Conservation (phyloP, 495 filamentous ascomycete species). For the Bathelium albidoporum region DNA sequence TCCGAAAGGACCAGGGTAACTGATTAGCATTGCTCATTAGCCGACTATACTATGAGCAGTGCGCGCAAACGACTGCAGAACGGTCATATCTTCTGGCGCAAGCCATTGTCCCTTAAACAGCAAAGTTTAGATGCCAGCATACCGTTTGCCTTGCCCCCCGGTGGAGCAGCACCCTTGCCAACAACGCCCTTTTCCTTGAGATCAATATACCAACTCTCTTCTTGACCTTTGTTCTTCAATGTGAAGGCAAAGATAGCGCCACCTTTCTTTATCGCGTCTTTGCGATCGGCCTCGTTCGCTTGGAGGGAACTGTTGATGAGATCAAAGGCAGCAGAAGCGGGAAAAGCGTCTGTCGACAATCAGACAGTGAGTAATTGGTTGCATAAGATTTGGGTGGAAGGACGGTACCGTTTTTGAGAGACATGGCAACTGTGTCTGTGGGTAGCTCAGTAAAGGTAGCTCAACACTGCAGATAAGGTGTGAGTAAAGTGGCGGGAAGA, state of each 20-base stretch:
- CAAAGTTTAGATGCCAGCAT: constrained; percentile 19
- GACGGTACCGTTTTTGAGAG: constrained; percentile 68
- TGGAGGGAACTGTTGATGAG: constrained; percentile 66
- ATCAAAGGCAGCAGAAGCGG: constrained; percentile 86
- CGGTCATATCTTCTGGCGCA: background rate
- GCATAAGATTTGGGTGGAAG: constrained; percentile 1
- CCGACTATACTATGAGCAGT: background rate
- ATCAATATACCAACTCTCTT: constrained; percentile 86
- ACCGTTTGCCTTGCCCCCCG: constrained; percentile 74
- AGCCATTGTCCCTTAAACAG: background rate
- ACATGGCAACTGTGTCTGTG: constrained; percentile 44
- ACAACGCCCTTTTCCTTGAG: constrained; percentile 82
- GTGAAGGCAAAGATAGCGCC: constrained; percentile 85
- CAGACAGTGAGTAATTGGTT: background rate
- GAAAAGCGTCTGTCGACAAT: constrained; percentile 61
- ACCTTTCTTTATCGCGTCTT: constrained; percentile 78
- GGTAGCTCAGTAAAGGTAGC: too few relatives aligned
- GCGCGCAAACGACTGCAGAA: background rate
- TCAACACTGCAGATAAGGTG: too few relatives aligned
- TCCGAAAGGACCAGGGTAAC: constrained; percentile 81
- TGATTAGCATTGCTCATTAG: constrained; percentile 25
- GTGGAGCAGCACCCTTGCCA: constrained; percentile 56
- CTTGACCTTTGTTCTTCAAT: constrained; percentile 78
- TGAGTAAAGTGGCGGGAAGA: background rate
- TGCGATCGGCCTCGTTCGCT: constrained; percentile 59